Evolutionary conservation across 208 protist genomes (phyloP).

Genomic region (Leishmania turanica): DNA sequence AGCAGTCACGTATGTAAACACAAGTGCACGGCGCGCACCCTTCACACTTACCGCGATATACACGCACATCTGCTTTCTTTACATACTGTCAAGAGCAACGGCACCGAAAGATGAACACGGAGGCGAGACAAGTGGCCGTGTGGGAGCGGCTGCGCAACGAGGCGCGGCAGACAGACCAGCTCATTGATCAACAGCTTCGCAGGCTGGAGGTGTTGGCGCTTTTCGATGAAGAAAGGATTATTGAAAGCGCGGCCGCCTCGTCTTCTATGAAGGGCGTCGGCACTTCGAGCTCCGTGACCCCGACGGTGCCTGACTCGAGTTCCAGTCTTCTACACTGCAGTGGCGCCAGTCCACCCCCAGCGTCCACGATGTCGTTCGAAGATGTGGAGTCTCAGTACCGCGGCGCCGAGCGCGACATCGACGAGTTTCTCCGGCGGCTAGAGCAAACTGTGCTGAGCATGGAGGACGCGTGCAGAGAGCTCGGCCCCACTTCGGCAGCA

Average conservation of each 20-base stretch:
- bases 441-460: slow-evolving; percentile 33
- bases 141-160: slow-evolving; percentile 76
- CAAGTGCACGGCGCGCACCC: background rate
- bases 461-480: slow-evolving; percentile 30
- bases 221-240: slow-evolving; percentile 35
- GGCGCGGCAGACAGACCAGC: slow-evolving; percentile 59
- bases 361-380: slow-evolving; percentile 3
- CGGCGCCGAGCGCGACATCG: slow-evolving; percentile 26
- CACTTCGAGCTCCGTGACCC: background rate
- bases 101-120: slow-evolving; percentile 11
- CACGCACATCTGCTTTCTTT: background rate
- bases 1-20: background rate
- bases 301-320: background rate
- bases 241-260: slow-evolving; percentile 2
- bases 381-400: slow-evolving; percentile 34
- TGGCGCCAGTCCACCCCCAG: background rate
- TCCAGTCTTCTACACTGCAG: background rate
- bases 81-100: background rate
- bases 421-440: slow-evolving; percentile 23
- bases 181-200: slow-evolving; percentile 61
- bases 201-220: slow-evolving; percentile 45
- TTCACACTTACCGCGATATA: background rate
- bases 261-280: background rate
- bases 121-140: slow-evolving; percentile 23
- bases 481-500: slow-evolving; percentile 30